Evolutionary conservation across 2,329 filamentous ascomycete species (phyloP).

Genomic region (Colletotrichum aenigma): DNA sequence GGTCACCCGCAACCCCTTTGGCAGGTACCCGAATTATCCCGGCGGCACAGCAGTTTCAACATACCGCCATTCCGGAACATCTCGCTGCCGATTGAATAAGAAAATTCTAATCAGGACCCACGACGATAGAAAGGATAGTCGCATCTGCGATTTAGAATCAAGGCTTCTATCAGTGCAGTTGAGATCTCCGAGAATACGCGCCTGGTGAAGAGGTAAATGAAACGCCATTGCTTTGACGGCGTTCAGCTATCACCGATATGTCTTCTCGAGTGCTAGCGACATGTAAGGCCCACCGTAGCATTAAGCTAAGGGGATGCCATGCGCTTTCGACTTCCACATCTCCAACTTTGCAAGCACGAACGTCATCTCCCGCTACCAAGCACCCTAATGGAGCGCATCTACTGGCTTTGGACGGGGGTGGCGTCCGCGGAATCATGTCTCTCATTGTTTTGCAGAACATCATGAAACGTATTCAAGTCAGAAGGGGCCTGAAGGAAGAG

Average conservation of each 20-base stretch:
- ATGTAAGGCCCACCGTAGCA: neutral
- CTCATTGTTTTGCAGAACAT: neutral
- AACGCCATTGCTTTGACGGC: neutral
- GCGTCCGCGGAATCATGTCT: neutral
- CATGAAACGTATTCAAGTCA: neutral
- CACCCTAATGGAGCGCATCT: neutral
- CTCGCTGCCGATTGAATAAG: neutral
- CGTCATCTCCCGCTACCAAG: neutral
- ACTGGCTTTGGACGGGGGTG: neutral
- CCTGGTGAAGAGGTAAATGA: neutral
- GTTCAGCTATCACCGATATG: neutral
- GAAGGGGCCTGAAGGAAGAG: neutral
- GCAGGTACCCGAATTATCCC: neutral
- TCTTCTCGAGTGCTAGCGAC: neutral
- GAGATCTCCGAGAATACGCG: rapidly evolving
- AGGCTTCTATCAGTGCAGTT: neutral
- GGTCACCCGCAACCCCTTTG: neutral
- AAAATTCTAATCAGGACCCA: neutral
- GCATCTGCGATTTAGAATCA: neutral
- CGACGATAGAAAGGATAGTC: neutral
- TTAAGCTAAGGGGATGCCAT: neutral
- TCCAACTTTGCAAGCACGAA: neutral
- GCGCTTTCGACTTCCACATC: neutral
- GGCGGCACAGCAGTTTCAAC: neutral
- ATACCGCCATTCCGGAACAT: neutral